Evolutionary conservation across 805 yeast genomes (phyloP).

Genomic region (Dipodascus albidus): DNA sequence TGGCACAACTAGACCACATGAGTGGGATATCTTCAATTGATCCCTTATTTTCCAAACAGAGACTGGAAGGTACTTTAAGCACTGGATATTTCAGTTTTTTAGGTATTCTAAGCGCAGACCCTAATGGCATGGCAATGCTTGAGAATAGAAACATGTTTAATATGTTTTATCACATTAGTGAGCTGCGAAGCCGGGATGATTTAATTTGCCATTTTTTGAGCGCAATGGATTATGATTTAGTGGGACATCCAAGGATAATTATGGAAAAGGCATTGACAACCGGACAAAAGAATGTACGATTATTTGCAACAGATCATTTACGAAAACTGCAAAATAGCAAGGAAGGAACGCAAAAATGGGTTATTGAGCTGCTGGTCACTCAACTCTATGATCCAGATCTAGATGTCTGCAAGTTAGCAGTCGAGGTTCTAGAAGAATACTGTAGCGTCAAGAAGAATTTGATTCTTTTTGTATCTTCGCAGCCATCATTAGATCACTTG

Average conservation of each 20-base stretch:
- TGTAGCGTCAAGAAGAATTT: constrained; percentile 36
- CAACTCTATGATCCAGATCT: constrained; percentile 59
- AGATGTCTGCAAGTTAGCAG: constrained; percentile 44
- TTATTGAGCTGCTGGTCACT: constrained; percentile 43
- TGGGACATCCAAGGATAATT: constrained; percentile 58
- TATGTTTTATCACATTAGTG: constrained; percentile 60
- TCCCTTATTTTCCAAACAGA: constrained; percentile 54
- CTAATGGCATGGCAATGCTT: constrained; percentile 55
- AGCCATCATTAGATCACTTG: constrained; percentile 49
- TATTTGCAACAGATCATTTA: constrained; percentile 45
- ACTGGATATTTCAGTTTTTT: constrained; percentile 69
- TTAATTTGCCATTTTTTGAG: constrained; percentile 46
- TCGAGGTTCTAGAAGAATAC: constrained; percentile 40
- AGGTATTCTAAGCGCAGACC: constrained; percentile 54
- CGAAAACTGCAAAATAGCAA: constrained; percentile 27
- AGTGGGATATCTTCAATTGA: constrained; percentile 65
- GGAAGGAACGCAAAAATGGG: constrained; percentile 29
- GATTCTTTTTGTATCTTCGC: constrained; percentile 36
- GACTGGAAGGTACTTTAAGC: constrained; percentile 54
- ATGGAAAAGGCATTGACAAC: constrained; percentile 53
- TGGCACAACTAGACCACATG: constrained; percentile 73
- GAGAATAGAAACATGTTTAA: constrained; percentile 81
- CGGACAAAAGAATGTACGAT: constrained; percentile 39
- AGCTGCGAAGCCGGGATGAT: constrained; percentile 41
- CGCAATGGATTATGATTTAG: constrained; percentile 46